A percentile compares a stretch with the other conserved stretches of the same genome.
These are phyloP conservation scores for Hemileia vastatrix DNA, from an alignment of 1,284 basidiomycete genomes.

Conservation along the genomic window DNA sequence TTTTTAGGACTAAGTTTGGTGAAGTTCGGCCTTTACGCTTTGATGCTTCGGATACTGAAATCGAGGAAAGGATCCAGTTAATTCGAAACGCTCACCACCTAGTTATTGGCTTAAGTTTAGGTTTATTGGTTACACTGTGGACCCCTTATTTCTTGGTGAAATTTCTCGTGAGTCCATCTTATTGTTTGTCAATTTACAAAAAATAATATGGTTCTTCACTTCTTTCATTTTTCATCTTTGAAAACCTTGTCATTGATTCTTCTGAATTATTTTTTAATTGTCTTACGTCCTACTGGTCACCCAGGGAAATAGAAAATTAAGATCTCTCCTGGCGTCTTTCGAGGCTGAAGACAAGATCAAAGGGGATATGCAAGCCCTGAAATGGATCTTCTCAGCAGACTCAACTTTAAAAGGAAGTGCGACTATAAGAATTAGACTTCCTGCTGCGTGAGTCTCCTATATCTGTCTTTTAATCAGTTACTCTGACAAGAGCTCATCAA, in stretches of 20 bases:
- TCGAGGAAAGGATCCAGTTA: conserved; percentile 4
- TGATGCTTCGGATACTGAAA: conserved; percentile 4
- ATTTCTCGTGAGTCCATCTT: conserved; percentile 10
- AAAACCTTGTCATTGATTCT: neutral
- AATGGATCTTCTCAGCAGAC: conserved; percentile 4
- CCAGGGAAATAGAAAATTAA: conserved; percentile 9
- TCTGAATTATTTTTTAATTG: neutral
- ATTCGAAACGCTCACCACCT: conserved; percentile 10
- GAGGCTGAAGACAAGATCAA: conserved; percentile 4
- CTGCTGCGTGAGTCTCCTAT: conserved; percentile 5
- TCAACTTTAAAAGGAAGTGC: conserved; percentile 17
- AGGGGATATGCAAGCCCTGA: conserved; percentile 18
- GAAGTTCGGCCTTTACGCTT: neutral
- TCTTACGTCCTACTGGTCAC: neutral
- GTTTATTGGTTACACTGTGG: conserved; percentile 11
- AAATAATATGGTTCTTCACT: neutral
- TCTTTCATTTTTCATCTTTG: neutral
- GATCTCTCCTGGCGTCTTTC: conserved; percentile 7
- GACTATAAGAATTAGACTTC: conserved; percentile 8
- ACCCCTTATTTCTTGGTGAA: conserved; percentile 11
- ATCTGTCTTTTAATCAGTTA: neutral
- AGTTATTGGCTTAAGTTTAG: conserved; percentile 3
- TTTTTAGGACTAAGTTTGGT: conserved; percentile 3
- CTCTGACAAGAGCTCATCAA: neutral
- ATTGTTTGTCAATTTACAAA: no score